Conservation (phyloP, 2,329 filamentous ascomycete species). For the Periglandula ipomoeae region DNA sequence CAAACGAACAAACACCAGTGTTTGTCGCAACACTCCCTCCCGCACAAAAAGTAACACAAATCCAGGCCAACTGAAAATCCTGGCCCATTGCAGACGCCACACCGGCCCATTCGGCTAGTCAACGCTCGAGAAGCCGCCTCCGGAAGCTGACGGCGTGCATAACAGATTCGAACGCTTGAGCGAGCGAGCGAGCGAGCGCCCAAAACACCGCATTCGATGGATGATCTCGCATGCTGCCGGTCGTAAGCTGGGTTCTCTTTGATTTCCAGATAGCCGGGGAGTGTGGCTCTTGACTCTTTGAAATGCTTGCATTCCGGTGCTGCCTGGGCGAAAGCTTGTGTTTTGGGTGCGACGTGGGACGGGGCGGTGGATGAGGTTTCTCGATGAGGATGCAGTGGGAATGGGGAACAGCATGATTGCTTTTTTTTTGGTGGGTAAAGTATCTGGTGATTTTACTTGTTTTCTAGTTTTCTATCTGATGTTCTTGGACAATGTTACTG, state of each 20-base stretch:
- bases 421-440: not conserved
- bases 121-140: not conserved
- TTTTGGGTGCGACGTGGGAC: not conserved
- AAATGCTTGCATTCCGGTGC: not conserved
- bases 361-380: not conserved
- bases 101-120: not conserved
- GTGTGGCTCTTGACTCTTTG: not conserved
- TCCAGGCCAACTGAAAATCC: not conserved
- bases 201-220: not conserved
- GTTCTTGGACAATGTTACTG: no score
- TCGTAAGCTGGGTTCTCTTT: not conserved
- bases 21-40: not conserved
- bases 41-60: not conserved
- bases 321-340: constrained; percentile 2
- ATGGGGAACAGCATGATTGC: not conserved
- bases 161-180: not conserved
- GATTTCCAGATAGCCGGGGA: not conserved
- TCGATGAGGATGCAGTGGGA: not conserved
- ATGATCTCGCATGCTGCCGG: not conserved
- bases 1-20: no score
- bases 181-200: no score
- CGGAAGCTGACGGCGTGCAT: not conserved
- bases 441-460: no score
- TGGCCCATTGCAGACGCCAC: constrained; percentile 3
- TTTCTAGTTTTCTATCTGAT: not conserved